These are phyloP conservation scores for Citrus inodora DNA, from an alignment of 345 rosid genomes.

Conservation along the genomic window DNA sequence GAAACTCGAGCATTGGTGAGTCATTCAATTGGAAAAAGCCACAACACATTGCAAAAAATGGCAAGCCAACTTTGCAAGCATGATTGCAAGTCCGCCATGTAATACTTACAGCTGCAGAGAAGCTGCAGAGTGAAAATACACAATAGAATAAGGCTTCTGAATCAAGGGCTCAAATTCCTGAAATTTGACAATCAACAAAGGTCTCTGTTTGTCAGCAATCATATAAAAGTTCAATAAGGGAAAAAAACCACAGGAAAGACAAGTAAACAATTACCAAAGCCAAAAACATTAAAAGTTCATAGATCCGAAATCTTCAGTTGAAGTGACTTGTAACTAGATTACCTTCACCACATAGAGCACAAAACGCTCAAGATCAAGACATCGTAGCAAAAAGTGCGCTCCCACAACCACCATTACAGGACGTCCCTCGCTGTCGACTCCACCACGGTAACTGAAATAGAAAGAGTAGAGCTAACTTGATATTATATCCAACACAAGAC, in stretches of 20 bases:
- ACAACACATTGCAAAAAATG: background rate
- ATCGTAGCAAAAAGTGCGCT: slow-evolving; percentile 91
- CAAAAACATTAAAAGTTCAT: background rate
- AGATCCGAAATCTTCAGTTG: slow-evolving; percentile 8
- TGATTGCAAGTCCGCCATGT: slow-evolving; percentile 8
- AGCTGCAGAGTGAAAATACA: slow-evolving; percentile 93
- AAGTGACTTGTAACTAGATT: slow-evolving; percentile 7
- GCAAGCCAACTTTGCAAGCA: background rate
- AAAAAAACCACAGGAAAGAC: slow-evolving; percentile 7
- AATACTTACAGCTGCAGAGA: slow-evolving; percentile 86
- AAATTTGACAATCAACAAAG: slow-evolving; percentile 20
- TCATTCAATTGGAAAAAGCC: background rate
- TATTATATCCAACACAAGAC: slow-evolving; percentile 2
- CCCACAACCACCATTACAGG: slow-evolving; percentile 99
- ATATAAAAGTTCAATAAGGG: background rate
- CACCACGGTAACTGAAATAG: slow-evolving; percentile 83
- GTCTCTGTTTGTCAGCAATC: background rate
- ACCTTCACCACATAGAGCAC: slow-evolving; percentile 82
- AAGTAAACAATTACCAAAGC: slow-evolving; percentile 1
- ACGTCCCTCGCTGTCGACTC: slow-evolving; percentile 89
- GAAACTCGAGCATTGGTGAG: background rate
- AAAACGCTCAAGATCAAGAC: slow-evolving; percentile 93
- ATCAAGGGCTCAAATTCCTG: slow-evolving; percentile 99
- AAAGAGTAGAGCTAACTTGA: slow-evolving; percentile 21
- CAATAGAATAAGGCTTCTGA: slow-evolving; percentile 89